Evolutionary conservation across 2,329 filamentous ascomycete species (phyloP), one percentile per base, ranked within the genome.

Genomic region (Arthrobotrys pseudoclavata): DNA sequence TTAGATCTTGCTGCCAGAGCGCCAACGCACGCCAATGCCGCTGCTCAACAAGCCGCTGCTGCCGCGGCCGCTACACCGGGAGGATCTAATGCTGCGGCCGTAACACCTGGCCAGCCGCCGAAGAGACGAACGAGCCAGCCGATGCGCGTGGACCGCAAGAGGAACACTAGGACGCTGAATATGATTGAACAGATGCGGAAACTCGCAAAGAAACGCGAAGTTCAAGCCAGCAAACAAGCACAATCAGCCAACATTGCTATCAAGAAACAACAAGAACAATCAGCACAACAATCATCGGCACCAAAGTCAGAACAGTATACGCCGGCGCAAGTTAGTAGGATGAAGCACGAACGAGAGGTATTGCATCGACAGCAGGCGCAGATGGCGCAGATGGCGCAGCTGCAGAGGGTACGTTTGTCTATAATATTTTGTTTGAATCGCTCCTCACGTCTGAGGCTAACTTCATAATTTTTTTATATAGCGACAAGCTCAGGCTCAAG

Each of bases 151-250:
- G 95, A 98, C 82, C 89, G 94, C 79, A 89, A 94, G 69, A 90
- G 93, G 79, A 93, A 93, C 79, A 92, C 94, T 79, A 93, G 94
- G 82, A 93, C 97, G 82, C 86, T 98, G 71, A 92, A 92, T 53
- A 87, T 98, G 81, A 91, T 99, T 80, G 95, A 98, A 84, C 92
- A 92, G 2, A 97, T 98, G 93, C 89, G 94, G 48, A 99, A 98
- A 83, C 84, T 97, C 57, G 94, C 94, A 0, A 96, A 97, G 86
- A 98, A 97, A 84, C 89, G 95, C 26, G 96, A 99, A 84, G 91
- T 92, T 10, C 88, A 89, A 26, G 86, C 90, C 29, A 93, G 96
- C 82, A 98, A 98, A 85, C 92, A 96, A 83, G 92, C 95, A 82
- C 93, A 97, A 82, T 79, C 79, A 24, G 79, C 79, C 22, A 80